Base-by-base conservation (phyloP, 352 stramenopile genomes). In the Phytophthora ohioensis region DNA sequence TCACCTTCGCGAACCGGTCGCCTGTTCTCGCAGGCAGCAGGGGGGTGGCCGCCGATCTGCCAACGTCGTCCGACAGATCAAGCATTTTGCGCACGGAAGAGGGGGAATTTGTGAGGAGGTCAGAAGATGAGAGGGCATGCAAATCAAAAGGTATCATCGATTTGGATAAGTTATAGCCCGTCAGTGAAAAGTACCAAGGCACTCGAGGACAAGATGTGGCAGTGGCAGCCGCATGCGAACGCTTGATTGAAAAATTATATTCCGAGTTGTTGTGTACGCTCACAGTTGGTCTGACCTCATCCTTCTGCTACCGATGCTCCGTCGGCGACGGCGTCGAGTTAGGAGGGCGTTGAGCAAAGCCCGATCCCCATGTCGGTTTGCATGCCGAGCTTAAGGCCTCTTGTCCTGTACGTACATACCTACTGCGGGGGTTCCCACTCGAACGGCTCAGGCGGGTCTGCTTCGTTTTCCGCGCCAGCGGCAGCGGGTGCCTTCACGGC, bases 391-490 rank as follows among this genome's bases (percentile, higher is more conserved):
- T 45, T 68, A 49, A 69, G 35, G 56, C 49, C 52, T 75, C 47
- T 66, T 68, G 56, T 75, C 57, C 27, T 71, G 53, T 71, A 64
- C 56, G 67, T 59, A 56, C 57, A 64, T 46, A 64, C 67, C 71
- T 87, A 85, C 76, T 90, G 82, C 43, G 86, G 85, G 11, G 91
- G 92, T 39, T 91, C 93, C 97, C 97, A 99, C 82, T 99, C 96
- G 78, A 99, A 99, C 49, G 97, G 95, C 80, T 98, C 92, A 54
- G 97, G 97, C 36, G 96, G 87, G 56, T 98, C 88, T 45, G 95
- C 94, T 69, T 99, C 97, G 49, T 98, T 96, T 76, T 98, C 97
- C 8, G 91, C 91, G 43, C 96, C 93, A 41, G 81, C 81, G 11
- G 89, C 82, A 7, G 96, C 90, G 36, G 96, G 93, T 47, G 93